phyloP scores from a whole-genome alignment of 1,284 basidiomycete species.

The Moesziomyces aphidis region DNA sequence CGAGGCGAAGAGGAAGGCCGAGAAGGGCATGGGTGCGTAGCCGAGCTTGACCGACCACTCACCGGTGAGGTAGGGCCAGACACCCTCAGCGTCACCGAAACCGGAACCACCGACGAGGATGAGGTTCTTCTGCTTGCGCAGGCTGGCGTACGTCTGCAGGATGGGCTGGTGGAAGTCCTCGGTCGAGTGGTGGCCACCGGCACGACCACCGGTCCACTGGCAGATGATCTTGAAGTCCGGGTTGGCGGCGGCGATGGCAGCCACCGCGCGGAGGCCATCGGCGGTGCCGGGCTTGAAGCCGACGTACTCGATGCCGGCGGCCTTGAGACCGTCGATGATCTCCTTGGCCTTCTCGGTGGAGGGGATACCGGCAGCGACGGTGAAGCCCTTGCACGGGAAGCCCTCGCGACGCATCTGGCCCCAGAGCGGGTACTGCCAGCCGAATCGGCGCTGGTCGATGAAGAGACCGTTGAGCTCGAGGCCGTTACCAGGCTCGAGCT shows the following conservation, averaged over 20 bases:
- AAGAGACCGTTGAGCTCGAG: constrained; percentile 95
- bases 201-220: constrained; percentile 98
- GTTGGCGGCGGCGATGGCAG: constrained; percentile 93
- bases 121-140: constrained; percentile 89
- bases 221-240: constrained; percentile 97
- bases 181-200: constrained; percentile 97
- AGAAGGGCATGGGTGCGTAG: constrained; percentile 97
- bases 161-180: constrained; percentile 99
- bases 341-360: constrained; percentile 92
- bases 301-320: constrained; percentile 89
- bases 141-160: constrained; percentile 86
- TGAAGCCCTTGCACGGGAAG: constrained; percentile 95
- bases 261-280: constrained; percentile 95
- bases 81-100: constrained; percentile 92
- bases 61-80: constrained; percentile 96
- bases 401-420: constrained; percentile 96
- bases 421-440: constrained; percentile 96
- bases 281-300: constrained; percentile 97
- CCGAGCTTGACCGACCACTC: constrained; percentile 90
- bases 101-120: constrained; percentile 94
- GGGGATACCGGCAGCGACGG: constrained; percentile 95
- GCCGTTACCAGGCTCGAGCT: constrained; percentile 69
- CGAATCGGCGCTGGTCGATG: constrained; percentile 96
- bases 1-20: constrained; percentile 91
- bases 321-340: constrained; percentile 83